Base-by-base conservation (phyloP, 768 basidiomycete species). In the Kwoniella newhampshirensis region DNA sequence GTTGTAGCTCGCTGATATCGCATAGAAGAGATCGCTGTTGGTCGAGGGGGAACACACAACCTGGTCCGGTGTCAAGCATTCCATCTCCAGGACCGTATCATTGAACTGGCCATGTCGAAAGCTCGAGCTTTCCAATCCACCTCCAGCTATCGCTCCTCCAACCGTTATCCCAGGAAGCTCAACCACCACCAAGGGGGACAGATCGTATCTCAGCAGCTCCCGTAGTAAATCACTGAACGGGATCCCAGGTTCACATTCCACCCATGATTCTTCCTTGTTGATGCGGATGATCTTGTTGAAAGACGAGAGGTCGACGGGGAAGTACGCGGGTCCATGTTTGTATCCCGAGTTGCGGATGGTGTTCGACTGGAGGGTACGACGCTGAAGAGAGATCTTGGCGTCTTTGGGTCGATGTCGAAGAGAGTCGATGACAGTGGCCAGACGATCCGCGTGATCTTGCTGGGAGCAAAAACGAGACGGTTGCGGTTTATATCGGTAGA, bases 1-100 rank as follows among this genome's bases (percentile, higher is more conserved):
- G 44, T 62, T 62, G 40, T 62, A 62, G 54, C 60, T 62, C 18
- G 60, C 60, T 21, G 60, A 62, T 20, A 62, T 41, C 3, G 60
- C 54, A 44, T 62, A 57, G 30, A 62, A 62, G 9, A 62, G 50
- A 18, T 62, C 60, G 6, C 50, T 17, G 21, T 57, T 32, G 30
- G 28, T 18, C 7, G 21, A 40, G 12, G 50, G 53, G 7, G 48
- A 51, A 39, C 54, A 56, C 3, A 43, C 42, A 17, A 62, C 27
- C 7, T 13, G 32, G 13, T 32, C 13, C 32, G 32, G 32, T 32
- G 32, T 32, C 32, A 32, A 32, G 35, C 60, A 62, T 35, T 62
- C 54, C 8, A 62, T 35, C 40, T 62, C 60, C 3, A 62, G 28
- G 20, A 62, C 40, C 15, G 60, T 51, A 41, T 62, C 60, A 35